Evolutionary conservation across 2,329 filamentous ascomycete genomes (phyloP), one percentile per base, ranked within the genome.

Genomic region (Trichoderma endophyticum): DNA sequence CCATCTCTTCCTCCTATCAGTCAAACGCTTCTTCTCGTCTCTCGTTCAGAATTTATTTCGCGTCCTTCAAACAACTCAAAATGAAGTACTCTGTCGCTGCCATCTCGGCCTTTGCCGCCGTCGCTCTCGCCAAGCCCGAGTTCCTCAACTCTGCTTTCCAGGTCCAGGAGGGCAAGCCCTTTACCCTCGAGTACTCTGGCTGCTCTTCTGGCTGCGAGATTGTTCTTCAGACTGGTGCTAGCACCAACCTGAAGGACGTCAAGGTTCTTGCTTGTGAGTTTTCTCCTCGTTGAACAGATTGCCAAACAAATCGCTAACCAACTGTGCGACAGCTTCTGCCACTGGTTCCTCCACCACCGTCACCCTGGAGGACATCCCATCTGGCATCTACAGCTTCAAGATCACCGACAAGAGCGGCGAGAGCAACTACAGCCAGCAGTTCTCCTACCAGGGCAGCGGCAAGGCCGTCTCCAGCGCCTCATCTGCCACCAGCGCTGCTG

Each of bases 81-180:
- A 83, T 83, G 81, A 81, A 82, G 80, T 80, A 77, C 76, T 78
- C 80, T 67, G 34, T 78, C 75, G 77, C 75, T 75, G 72, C 77
- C 69, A 56, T 81, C 67, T 75, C 78, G 73, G 75, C 79, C 75
- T 63, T 80, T 57, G 79, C 76, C 72, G 74, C 74, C 73, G 71
- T 75, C 66, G 79, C 71, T 71, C 36, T 77, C 67, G 81, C 80
- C 60, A 64, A 75, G 74, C 80, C 81, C 63, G 32, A 62, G 24
- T 77, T 83, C 76, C 73, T 76, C 76, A 83, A 83, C 80, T 73
- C 68, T 32, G 34, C 72, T 4, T 81, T 79, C 72, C 51, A 76
- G 2, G 73, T 81, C 36, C 28, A 70, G 6, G 74, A 79, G 74
- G 79, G 78, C 73, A 12, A 78, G 77, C 74, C 77, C 24, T 82